Base-by-base conservation (phyloP, 83 land plant species). In the Isoetes engelmannii region DNA sequence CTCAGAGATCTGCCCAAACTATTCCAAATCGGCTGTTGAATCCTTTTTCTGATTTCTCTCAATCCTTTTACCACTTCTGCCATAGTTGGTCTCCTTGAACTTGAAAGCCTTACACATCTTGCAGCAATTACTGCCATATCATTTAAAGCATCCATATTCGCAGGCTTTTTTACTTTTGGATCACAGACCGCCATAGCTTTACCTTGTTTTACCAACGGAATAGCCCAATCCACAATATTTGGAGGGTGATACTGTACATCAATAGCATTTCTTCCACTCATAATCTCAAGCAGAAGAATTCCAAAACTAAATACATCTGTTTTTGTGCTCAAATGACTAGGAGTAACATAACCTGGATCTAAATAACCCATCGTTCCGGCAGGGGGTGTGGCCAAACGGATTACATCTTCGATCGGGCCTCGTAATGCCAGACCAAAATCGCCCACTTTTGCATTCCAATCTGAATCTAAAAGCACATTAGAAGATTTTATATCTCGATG, bases 361-460 rank as follows among this genome's bases (percentile, higher is more conserved):
- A 74, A 57, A 6, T 66, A 70, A 2, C 80, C 73, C 74, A 75
- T 69, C 3, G 79, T 72, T 0, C 79, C 79, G 2, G 72, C 68
- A 5, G 77, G 81, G 12, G 72, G 77, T 4, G 72, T 74, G 5
- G 74, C 37, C 5, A 44, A 57, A 9, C 21, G 37, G 0, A 61
- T 9, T 50, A 68, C 45, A 13, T 75, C 74, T 21, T 69, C 68
- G 7, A 68, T 61, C 41, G 55, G 65, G 43, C 81, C 88, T 28
- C 88, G 75, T 54, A 85, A 42, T 0, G 88, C 95, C 55, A 89
- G 77, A 28, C 95, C 86, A 70, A 89, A 89, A 65, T 89, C 95
- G 6, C 87, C 85, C 17, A 89, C 75, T 47, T 79, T 67, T 4
- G 95, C 85, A 45, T 83, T 81, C 71, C 74, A 70, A 44, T 75